These are phyloP conservation scores for Hippophae tibetana DNA, from an alignment of 306 rosid species.

Conservation along the genomic window DNA sequence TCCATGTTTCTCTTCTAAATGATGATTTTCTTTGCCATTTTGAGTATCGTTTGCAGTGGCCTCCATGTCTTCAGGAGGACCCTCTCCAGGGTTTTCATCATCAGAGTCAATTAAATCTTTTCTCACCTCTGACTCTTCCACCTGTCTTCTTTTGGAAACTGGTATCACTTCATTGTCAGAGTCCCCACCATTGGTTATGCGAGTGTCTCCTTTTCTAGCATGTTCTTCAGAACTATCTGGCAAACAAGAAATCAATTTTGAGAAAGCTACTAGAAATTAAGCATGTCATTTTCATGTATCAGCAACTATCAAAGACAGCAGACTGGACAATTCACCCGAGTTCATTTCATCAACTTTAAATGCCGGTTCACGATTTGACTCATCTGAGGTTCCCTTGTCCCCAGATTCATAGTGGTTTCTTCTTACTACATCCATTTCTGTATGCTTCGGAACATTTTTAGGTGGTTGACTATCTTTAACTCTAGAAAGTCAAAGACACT, in stretches of 20 bases:
- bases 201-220: constrained; percentile 31
- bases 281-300: constrained; percentile 3
- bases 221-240: constrained; percentile 57
- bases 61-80: constrained; percentile 33
- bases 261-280: neutral
- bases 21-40: constrained; percentile 26
- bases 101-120: constrained; percentile 35
- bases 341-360: constrained; percentile 41
- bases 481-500: constrained; percentile 32
- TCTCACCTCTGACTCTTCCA: constrained; percentile 23
- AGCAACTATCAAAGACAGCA: constrained; percentile 6
- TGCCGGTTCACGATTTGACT: constrained; percentile 39
- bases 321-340: constrained; percentile 47
- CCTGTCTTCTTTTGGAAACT: constrained; percentile 33
- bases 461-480: constrained; percentile 55
- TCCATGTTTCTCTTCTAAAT: constrained; percentile 13
- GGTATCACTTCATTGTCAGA: constrained; percentile 41
- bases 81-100: constrained; percentile 34
- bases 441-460: constrained; percentile 31
- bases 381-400: constrained; percentile 51
- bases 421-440: constrained; percentile 31
- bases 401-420: constrained; percentile 36
- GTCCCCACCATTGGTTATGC: constrained; percentile 31
- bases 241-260: constrained; percentile 10
- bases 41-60: constrained; percentile 28